Base-by-base conservation (phyloP, 2,329 filamentous ascomycete species). In the Aspergillus luchuensis region DNA sequence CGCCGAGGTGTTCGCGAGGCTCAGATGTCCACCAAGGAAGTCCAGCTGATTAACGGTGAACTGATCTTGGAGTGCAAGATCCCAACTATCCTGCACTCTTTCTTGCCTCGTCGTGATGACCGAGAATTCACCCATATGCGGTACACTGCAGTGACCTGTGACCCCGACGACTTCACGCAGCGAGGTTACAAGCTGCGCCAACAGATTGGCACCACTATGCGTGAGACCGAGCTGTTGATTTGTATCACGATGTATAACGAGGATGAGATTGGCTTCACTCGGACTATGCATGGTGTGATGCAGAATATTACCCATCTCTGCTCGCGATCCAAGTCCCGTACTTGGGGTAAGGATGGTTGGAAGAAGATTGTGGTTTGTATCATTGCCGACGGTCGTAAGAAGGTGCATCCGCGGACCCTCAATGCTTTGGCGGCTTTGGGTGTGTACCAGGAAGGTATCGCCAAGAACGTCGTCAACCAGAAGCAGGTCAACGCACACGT, bases 191-290 rank as follows among this genome's bases (percentile, higher is more conserved):
- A 96, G 73, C 80, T 99, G 70, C 90, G 95, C 57, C 95, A 98
- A 77, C 91, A 91, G 72, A 92, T 97, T 62, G 92, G 92, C 49
- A 85, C 82, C 59, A 96, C 91, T 0, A 82, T 88, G 28, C 87
- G 95, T 64, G 93, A 98, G 76, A 98, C 94, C 0, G 95, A 99
- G 77, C 81, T 99, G 7, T 95, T 98, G 75, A 96, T 99, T 70
- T 97, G 93, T 74, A 83, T 99, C 63, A 99, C 95, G 69, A 98
- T 98, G 95, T 98, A 97, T 81, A 99, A 99, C 77, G 95, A 99
- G 78, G 91, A 97, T 77, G 95, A 98, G 74, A 91, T 97, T 69
- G 87, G 92, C 72, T 99, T 99, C 70, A 97, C 95, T 6, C 87
- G 95, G 50, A 99, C 95, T 0, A 98, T 99, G 94, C 92, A 98